Conservation (phyloP, 805 yeast genomes). For the Dipodascus geniculatus region DNA sequence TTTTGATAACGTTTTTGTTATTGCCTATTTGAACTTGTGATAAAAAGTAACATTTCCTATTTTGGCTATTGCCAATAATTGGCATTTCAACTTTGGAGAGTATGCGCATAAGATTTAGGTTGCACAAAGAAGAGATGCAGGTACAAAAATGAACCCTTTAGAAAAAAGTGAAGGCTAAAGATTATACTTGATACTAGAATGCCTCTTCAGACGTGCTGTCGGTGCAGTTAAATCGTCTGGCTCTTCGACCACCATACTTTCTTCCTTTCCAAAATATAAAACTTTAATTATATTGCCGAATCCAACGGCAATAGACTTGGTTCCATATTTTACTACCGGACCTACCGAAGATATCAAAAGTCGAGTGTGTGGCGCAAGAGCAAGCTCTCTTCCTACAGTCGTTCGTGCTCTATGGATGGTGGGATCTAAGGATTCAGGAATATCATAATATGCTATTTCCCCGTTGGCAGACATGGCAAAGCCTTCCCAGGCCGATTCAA, state of each 20-base stretch:
- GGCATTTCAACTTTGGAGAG: too few relatives aligned
- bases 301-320: constrained; percentile 61
- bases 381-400: neutral
- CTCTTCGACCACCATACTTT: constrained; percentile 15
- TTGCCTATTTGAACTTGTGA: too few relatives aligned
- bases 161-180: too few relatives aligned
- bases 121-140: too few relatives aligned
- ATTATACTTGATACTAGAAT: neutral
- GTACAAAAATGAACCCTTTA: too few relatives aligned
- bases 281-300: constrained; percentile 69
- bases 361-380: constrained; percentile 5
- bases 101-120: too few relatives aligned
- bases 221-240: neutral
- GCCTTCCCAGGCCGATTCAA: constrained; percentile 60
- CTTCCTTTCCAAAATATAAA: constrained; percentile 65
- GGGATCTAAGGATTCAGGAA: constrained; percentile 31
- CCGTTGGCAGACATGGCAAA: constrained; percentile 69
- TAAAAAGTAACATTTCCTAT: too few relatives aligned
- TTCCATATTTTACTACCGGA: constrained; percentile 61
- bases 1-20: too few relatives aligned
- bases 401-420: constrained; percentile 15
- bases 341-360: constrained; percentile 45
- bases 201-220: neutral
- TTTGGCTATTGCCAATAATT: too few relatives aligned
- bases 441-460: constrained; percentile 42